phyloP scores from a whole-genome alignment of 176 grass and related monocot genomes.

The Neostapfia colusana region DNA sequence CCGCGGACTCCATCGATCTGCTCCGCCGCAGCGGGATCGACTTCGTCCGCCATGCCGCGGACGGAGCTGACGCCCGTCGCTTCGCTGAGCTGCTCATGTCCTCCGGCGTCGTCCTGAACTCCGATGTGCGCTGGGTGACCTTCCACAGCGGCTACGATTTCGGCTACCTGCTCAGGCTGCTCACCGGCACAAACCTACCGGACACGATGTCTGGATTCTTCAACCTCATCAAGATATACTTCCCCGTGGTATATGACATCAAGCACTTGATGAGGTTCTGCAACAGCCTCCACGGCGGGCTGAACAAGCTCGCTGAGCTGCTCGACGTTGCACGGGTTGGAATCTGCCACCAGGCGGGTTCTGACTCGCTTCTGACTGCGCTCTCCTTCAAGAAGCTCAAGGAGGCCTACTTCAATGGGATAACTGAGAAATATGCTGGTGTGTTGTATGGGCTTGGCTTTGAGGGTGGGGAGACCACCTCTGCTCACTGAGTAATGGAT shows the following conservation, averaged over 20 bases:
- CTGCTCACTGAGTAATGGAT: conserved; percentile 60
- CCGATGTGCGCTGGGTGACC: conserved; percentile 58
- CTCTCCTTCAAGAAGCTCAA: conserved; percentile 67
- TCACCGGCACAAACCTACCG: conserved; percentile 46
- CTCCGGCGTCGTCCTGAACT: conserved; percentile 53
- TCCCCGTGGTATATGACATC: conserved; percentile 63
- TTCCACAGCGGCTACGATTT: conserved; percentile 75
- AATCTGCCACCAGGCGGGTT: conserved; percentile 66
- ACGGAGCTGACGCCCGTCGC: conserved; percentile 43
- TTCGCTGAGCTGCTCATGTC: conserved; percentile 77
- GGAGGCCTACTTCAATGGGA: conserved; percentile 61
- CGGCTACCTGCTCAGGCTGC: conserved; percentile 58
- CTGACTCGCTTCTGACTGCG: conserved; percentile 61
- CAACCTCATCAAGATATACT: conserved; percentile 64
- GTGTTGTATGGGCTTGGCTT: conserved; percentile 71
- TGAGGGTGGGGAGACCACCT: conserved; percentile 59
- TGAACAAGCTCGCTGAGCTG: conserved; percentile 65
- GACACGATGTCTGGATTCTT: conserved; percentile 52
- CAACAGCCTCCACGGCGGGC: conserved; percentile 55
- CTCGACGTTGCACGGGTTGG: conserved; percentile 61
- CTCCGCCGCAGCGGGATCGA: conserved; percentile 58
- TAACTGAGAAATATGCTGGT: conserved; percentile 63
- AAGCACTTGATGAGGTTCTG: conserved; percentile 72
- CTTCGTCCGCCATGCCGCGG: conserved; percentile 44
- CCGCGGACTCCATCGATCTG: conserved; percentile 60